Conservation (phyloP, 169 alveolate species). For the Plasmodium gallinaceum region DNA sequence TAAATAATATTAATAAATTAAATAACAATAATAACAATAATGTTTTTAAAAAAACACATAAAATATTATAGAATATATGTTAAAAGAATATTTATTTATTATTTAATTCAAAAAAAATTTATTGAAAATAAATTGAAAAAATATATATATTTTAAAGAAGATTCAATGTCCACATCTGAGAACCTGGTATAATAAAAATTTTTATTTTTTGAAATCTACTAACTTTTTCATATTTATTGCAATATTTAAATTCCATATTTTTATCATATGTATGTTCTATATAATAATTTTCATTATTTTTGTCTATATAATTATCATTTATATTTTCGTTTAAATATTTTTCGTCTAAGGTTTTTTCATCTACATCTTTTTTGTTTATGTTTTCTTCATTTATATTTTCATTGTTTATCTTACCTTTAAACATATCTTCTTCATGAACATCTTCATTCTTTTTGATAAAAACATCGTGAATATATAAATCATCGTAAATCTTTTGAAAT, state of each 20-base stretch:
- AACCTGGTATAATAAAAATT: conserved; percentile 59
- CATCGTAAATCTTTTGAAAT: conserved; percentile 48
- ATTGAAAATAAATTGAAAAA: too few relatives aligned
- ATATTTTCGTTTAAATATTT: not conserved
- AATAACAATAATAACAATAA: not conserved
- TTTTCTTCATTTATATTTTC: not conserved
- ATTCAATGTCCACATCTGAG: conserved; percentile 61
- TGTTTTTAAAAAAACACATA: too few relatives aligned
- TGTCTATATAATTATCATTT: not conserved
- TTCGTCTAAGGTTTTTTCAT: not conserved
- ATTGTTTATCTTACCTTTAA: too few relatives aligned
- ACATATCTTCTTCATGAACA: not conserved
- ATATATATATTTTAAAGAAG: conserved; percentile 6
- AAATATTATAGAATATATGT: too few relatives aligned
- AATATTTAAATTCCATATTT: not conserved
- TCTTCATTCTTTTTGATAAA: conserved; percentile 7
- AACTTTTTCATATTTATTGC: conserved; percentile 21
- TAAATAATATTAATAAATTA: not conserved
- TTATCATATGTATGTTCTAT: conserved; percentile 6
- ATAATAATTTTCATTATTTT: not conserved
- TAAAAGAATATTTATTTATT: too few relatives aligned
- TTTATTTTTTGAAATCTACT: conserved; percentile 62
- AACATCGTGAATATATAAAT: conserved; percentile 55
- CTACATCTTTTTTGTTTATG: not conserved
- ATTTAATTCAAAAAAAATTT: too few relatives aligned